A percentile compares a stretch with the other conserved stretches of the same genome.
Conservation (phyloP, 768 basidiomycete species). For the Rubroboletus pulcherrimus region DNA sequence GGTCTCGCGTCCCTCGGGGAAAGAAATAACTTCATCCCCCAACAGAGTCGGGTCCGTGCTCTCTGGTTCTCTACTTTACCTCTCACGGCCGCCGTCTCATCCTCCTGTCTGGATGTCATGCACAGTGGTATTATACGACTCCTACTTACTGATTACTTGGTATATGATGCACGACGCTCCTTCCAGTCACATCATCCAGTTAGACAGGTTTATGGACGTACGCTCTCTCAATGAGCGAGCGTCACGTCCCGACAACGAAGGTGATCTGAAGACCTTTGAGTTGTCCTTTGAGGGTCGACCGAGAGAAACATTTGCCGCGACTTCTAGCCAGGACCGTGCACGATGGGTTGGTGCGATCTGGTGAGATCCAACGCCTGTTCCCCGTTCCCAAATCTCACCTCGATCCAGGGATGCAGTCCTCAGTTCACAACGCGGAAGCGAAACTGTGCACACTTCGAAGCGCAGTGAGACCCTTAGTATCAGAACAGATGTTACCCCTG, state of each 20-base stretch:
- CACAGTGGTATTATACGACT: constrained; percentile 33
- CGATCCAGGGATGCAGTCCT: constrained; percentile 56
- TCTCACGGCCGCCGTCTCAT: constrained; percentile 33
- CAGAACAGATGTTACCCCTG: constrained; percentile 12
- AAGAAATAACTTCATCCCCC: background rate
- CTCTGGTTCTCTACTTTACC: constrained; percentile 43
- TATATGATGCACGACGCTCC: constrained; percentile 39
- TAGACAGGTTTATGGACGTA: constrained; percentile 58
- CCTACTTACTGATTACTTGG: constrained; percentile 48
- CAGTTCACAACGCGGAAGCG: constrained; percentile 30
- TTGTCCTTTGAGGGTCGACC: constrained; percentile 51
- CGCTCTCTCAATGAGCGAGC: constrained; percentile 55
- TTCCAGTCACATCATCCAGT: constrained; percentile 43
- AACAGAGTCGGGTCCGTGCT: background rate
- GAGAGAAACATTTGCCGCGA: constrained; percentile 59
- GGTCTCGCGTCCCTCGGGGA: background rate
- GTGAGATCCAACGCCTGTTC: constrained; percentile 34
- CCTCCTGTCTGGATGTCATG: constrained; percentile 51
- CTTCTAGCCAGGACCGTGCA: constrained; percentile 59
- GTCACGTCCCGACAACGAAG: constrained; percentile 39
- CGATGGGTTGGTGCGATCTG: constrained; percentile 75
- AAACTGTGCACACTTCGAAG: background rate
- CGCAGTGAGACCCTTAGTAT: constrained; percentile 8
- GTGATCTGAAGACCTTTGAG: constrained; percentile 58
- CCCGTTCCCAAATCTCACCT: background rate